Evolutionary conservation across 331 rosid genomes (phyloP).

Genomic region (Malus hybrid): DNA sequence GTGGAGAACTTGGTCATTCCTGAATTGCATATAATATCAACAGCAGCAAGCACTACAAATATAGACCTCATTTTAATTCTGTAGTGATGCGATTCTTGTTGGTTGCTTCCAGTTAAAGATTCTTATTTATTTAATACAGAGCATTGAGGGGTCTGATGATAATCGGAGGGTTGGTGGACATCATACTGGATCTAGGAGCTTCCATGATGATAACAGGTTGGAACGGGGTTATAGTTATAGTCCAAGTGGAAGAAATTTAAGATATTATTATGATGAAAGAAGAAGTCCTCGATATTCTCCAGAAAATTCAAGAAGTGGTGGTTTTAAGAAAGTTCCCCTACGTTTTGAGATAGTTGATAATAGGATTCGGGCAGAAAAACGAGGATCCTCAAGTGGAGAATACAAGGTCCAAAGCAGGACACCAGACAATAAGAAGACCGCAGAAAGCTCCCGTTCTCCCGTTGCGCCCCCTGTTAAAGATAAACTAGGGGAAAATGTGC

Average conservation of each 20-base stretch:
- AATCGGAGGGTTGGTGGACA: slow-evolving; percentile 25
- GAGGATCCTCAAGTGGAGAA: slow-evolving; percentile 30
- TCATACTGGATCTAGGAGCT: slow-evolving; percentile 27
- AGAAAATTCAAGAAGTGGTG: slow-evolving; percentile 34
- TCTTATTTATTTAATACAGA: slow-evolving; percentile 29
- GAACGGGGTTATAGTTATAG: slow-evolving; percentile 18
- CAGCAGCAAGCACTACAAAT: background rate
- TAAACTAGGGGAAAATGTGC: slow-evolving; percentile 15
- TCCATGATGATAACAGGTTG: slow-evolving; percentile 9
- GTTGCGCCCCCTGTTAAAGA: slow-evolving; percentile 16
- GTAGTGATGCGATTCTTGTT: background rate
- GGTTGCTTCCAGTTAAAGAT: slow-evolving; percentile 1
- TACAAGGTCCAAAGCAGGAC: slow-evolving; percentile 26
- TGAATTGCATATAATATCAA: background rate
- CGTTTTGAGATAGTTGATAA: slow-evolving; percentile 82
- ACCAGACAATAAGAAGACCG: slow-evolving; percentile 22
- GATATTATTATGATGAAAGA: slow-evolving; percentile 57
- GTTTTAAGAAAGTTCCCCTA: slow-evolving; percentile 34
- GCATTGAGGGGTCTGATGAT: slow-evolving; percentile 38
- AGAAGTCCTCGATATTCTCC: slow-evolving; percentile 53
- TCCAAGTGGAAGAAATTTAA: slow-evolving; percentile 30
- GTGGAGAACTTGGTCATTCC: background rate
- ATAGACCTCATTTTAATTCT: background rate
- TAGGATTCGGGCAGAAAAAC: slow-evolving; percentile 53
- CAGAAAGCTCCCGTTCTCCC: slow-evolving; percentile 16